Evolutionary conservation across 2,329 filamentous ascomycete genomes (phyloP).

Genomic region (Neofusicoccum umdonicola): DNA sequence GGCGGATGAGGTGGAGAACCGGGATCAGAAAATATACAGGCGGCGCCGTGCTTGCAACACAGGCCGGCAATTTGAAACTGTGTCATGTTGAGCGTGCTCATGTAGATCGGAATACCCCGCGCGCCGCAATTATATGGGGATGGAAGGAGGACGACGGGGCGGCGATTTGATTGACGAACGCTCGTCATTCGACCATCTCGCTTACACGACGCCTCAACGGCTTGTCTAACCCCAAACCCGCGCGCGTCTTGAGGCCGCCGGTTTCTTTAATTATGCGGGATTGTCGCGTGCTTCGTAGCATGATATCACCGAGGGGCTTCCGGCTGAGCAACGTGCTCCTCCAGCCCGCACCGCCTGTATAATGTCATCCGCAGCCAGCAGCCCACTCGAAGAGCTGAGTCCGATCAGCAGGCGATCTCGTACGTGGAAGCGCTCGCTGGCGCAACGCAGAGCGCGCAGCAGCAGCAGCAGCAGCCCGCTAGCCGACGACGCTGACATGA

Average conservation of each 20-base stretch:
- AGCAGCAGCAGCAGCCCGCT: background rate
- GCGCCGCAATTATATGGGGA: background rate
- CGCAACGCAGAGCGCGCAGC: conserved; percentile 20
- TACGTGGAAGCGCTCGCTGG: conserved; percentile 23
- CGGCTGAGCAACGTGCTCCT: conserved; percentile 11
- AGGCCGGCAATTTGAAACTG: conserved; percentile 8
- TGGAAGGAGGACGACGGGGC: background rate
- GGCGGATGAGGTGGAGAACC: background rate
- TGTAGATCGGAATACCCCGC: conserved; percentile 13
- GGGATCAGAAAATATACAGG: background rate
- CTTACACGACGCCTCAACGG: conserved; percentile 16
- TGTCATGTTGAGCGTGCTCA: conserved; percentile 10
- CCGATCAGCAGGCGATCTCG: conserved; percentile 15
- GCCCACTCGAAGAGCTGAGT: conserved; percentile 11
- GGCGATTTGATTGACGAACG: conserved; percentile 15
- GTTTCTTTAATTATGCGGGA: conserved; percentile 12
- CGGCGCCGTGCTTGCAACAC: background rate
- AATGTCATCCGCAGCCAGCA: conserved; percentile 12
- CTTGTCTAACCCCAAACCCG: conserved; percentile 16
- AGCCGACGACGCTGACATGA: background rate
- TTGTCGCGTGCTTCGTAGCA: conserved; percentile 14
- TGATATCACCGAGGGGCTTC: conserved; percentile 11
- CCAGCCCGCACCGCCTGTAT: conserved; percentile 16
- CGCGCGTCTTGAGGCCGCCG: conserved; percentile 4
- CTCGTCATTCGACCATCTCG: conserved; percentile 16